Percentiles rank a stretch among this genome's conserved stretches.
Evolutionary conservation across 805 yeast species (phyloP).

Genomic region (Yamadazyma nakazawae): DNA sequence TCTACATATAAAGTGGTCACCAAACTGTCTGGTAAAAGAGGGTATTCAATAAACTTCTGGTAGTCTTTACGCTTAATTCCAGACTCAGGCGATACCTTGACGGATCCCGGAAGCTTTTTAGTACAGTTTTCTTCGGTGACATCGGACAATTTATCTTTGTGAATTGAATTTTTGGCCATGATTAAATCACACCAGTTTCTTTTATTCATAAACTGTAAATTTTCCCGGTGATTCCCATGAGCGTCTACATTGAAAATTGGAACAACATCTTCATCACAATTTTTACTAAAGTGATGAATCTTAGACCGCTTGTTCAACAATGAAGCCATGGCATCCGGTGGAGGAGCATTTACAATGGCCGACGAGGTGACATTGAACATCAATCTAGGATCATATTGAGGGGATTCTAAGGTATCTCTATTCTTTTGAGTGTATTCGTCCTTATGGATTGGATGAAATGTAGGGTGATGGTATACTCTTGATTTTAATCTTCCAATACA

Average conservation of each 20-base stretch:
- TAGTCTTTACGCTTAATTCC: conserved; percentile 11
- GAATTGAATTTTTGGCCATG: conserved; percentile 35
- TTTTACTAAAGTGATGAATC: conserved; percentile 61
- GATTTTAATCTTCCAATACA: conserved; percentile 76
- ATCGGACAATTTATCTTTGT: conserved; percentile 17
- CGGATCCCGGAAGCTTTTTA: conserved; percentile 11
- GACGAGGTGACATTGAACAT: conserved; percentile 84
- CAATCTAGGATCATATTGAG: conserved; percentile 69
- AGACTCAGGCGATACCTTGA: neutral
- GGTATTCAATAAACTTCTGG: conserved; percentile 46
- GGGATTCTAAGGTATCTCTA: conserved; percentile 39
- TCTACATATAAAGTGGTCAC: conserved; percentile 76
- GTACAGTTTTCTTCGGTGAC: neutral
- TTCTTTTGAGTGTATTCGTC: conserved; percentile 33
- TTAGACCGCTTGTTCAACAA: conserved; percentile 65
- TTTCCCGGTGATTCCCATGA: conserved; percentile 46
- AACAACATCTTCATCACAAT: conserved; percentile 79
- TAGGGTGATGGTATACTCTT: conserved; percentile 36
- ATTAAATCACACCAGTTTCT: conserved; percentile 74
- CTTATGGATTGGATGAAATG: conserved; percentile 20
- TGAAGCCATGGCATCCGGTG: conserved; percentile 81
- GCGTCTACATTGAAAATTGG: conserved; percentile 64
- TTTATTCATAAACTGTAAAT: conserved; percentile 55
- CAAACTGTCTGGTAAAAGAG: conserved; percentile 53
- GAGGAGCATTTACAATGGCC: conserved; percentile 90